Evolutionary conservation across 352 stramenopile genomes (phyloP), one percentile per base, ranked within the genome.

Genomic region (Pythium dissotocum): DNA sequence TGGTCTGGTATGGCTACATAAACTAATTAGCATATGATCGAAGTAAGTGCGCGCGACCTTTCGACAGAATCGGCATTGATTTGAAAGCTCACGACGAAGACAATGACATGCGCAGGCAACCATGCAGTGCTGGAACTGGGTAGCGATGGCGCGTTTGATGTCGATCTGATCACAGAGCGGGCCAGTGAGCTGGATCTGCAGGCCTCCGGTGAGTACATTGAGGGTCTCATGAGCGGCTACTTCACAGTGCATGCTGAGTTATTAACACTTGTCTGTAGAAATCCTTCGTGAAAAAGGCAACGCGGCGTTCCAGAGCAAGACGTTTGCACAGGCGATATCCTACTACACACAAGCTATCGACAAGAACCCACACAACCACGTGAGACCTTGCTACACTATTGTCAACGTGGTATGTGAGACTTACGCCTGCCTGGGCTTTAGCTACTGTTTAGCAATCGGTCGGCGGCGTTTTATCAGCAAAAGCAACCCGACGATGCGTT

Each of bases 381-480:
- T 91, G 67, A 40, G 76, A 61, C 10, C 35, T 21, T 33, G 60
- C 65, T 6, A 6, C 3, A 13, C 10, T 51, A 16, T 24, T 24
- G 38, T 54, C 36, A 1, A 55, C 40, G 33, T 38, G 54, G 55
- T 30, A 55, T 36, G 24, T 40, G 24, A 26, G 18, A 53, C 24
- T 52, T 35, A 56, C 16, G 46, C 18, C 42, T 21, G 30, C 3
- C 9, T 35, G 38, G 1, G 2, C 12, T 32, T 7, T 51, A 89
- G 83, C 64, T 94, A 32, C 69, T 95, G 33, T 90, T 74, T 42
- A 82, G 90, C 65, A 99, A 99, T 75, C 82, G 95, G 0, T 97
- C 94, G 16, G 80, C 95, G 6, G 83, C 95, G 0, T 76, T 75
- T 24, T 83, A 90, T 21, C 87, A 91, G 26, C 83, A 98, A 53